Conservation (phyloP, 352 stramenopile genomes). For the Bremia lactucae region DNA sequence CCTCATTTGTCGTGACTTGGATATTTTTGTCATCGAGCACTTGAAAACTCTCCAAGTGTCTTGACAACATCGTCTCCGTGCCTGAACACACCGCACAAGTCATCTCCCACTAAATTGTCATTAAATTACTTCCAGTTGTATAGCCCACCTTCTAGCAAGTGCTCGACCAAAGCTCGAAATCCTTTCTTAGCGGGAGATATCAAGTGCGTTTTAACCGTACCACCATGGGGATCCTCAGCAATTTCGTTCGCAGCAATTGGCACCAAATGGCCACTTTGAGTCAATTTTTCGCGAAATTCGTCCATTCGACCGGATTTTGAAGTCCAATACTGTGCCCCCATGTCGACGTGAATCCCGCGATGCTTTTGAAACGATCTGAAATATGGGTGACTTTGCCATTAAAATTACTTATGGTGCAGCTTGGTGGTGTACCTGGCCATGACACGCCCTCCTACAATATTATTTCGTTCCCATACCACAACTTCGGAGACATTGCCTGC, state of each 20-base stretch:
- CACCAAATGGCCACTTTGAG: slow-evolving; percentile 23
- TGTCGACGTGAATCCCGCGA: slow-evolving; percentile 41
- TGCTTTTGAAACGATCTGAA: slow-evolving; percentile 47
- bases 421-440: slow-evolving; percentile 41
- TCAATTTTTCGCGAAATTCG: slow-evolving; percentile 31
- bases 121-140: neutral
- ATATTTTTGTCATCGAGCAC: slow-evolving; percentile 39
- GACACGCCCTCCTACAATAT: slow-evolving; percentile 45
- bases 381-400: slow-evolving; percentile 5
- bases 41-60: slow-evolving; percentile 39
- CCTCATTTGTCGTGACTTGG: slow-evolving; percentile 29
- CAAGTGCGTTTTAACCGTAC: slow-evolving; percentile 22
- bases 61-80: slow-evolving; percentile 28
- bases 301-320: slow-evolving; percentile 36
- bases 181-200: slow-evolving; percentile 32
- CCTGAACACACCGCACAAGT: slow-evolving; percentile 16
- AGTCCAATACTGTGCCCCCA: slow-evolving; percentile 65
- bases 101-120: neutral
- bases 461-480: slow-evolving; percentile 66
- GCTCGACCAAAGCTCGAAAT: slow-evolving; percentile 45
- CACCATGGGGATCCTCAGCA: slow-evolving; percentile 31
- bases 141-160: slow-evolving; percentile 29
- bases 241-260: slow-evolving; percentile 41
- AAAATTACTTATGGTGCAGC: neutral
- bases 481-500: slow-evolving; percentile 25